Percentiles rank a stretch among this genome's conserved stretches.
phyloP scores from a whole-genome alignment of 208 protist species.

The Novymonas esmeraldas region DNA sequence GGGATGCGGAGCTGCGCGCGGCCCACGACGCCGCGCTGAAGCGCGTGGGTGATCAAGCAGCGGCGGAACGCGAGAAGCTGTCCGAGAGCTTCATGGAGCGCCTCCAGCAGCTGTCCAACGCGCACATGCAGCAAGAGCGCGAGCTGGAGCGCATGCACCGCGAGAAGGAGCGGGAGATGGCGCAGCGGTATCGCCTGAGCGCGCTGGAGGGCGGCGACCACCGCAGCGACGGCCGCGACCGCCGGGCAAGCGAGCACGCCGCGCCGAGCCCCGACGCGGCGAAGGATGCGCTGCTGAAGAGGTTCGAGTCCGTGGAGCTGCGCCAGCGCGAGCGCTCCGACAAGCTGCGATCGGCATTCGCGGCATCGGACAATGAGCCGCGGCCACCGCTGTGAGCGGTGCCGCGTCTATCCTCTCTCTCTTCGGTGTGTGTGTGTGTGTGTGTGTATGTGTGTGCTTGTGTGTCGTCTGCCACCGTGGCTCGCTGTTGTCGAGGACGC shows the following conservation, averaged over 20 bases:
- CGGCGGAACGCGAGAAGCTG: slow-evolving; percentile 52
- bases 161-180: slow-evolving; percentile 63
- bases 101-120: slow-evolving; percentile 62
- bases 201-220: slow-evolving; percentile 23
- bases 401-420: slow-evolving; percentile 1
- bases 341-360: slow-evolving; percentile 43
- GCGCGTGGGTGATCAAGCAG: slow-evolving; percentile 37
- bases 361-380: slow-evolving; percentile 2
- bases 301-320: slow-evolving; percentile 32
- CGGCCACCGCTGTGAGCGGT: neutral
- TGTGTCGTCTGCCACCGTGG: too few species aligned
- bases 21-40: slow-evolving; percentile 57
- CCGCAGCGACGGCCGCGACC: slow-evolving; percentile 18
- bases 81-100: slow-evolving; percentile 50
- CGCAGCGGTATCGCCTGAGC: slow-evolving; percentile 30
- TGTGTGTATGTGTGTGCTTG: too few species aligned
- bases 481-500: too few species aligned
- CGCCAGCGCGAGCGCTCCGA: slow-evolving; percentile 62
- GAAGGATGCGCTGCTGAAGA: slow-evolving; percentile 32
- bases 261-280: neutral
- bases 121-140: slow-evolving; percentile 57
- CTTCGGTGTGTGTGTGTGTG: neutral
- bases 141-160: slow-evolving; percentile 71
- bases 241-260: slow-evolving; percentile 8
- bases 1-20: slow-evolving; percentile 52